Base-by-base conservation (phyloP, 2,329 filamentous ascomycete genomes). In the Coniochaeta ligniaria region DNA sequence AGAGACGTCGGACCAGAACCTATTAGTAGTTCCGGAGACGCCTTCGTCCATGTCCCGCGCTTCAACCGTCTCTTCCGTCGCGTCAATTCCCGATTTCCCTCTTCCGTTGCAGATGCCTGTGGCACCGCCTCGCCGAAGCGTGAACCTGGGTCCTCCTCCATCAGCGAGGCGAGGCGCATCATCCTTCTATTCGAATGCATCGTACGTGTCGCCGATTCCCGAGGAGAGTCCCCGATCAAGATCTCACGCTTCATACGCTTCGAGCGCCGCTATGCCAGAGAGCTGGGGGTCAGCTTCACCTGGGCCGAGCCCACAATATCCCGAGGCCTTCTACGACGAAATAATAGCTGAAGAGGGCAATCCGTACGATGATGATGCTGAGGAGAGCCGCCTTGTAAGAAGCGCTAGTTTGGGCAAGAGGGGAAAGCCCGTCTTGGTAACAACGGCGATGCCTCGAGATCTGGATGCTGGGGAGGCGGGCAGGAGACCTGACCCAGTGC, bases 191-290 rank as follows among this genome's bases (percentile, higher is more conserved):
- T 89, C 87, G 2, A 83, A 80, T 64, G 74, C 79, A 14, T 89
- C 88, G 0, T 88, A 81, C 62, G 88, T 92, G 28, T 89, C 89
- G 0, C 89, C 90, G 0, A 92, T 93, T 59, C 87, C 86, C 0
- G 90, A 92, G 71, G 89, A 92, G 69, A 83, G 81, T 63, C 80
- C 83, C 0, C 77, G 80, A 26, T 76, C 80, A 3, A 76, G 79
- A 59, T 85, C 85, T 0, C 82, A 85, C 68, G 79, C 79, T 31
- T 91, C 89, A 0, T 88, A 84, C 67, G 89, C 85, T 24, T 92
- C 90, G 2, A 92, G 88, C 66, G 83, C 85, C 38, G 88, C 84
- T 0, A 90, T 92, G 70, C 89, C 89, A 1, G 83, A 85, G 22
- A 85, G 79, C 65, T 92, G 88, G 83, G 83, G 79, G 5, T 82